Base-by-base conservation (phyloP, 179 eudicot species). In the Beta macrorhiza region DNA sequence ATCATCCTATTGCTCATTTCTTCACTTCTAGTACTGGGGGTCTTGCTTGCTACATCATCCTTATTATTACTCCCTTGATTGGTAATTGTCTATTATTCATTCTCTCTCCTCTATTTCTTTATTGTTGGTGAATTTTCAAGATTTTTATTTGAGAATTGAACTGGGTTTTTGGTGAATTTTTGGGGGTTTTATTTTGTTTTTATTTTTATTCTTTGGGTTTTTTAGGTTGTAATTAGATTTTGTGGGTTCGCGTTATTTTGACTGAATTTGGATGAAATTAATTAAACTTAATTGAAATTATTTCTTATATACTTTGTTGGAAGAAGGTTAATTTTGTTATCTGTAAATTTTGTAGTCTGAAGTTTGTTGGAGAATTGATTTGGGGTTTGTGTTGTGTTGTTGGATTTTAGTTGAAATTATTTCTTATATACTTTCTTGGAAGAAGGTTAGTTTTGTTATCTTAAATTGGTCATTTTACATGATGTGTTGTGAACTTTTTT, bases 21-120 rank as follows among this genome's bases (percentile, higher is more conserved):
- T 92, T 96, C 56, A 85, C 90, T 72, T 82, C 97, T 25, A 88
- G 93, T 5, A 65, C 49, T 5, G 95, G 84, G 8, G 99, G 99
- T 20, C 81, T 94, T 57, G 94, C 91, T 59, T 87, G 92, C 47
- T 96, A 88, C 57, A 90, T 94, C 71, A 70, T 96, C 56, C 91
- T 96, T 62, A 86, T 96, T 75, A 76, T 94, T 84, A 69, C 86
- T 15, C 97, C 99, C 32, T 94, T 96, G 63, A 86, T 94, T 13
- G 87, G 98, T 96, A 80, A 44, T 11, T 61, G 19, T 16, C 11
- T 59, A 29, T 10, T 51, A 5, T 0, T 44, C 25, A 20, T 32
- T 59, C 4, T 4, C 9, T 44, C 53, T 70, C 81, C 12, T 29
- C n/a, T 12, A 16, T 32, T 1, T 74, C 42, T 53, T 1, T 7